Percentiles rank a stretch among this genome's conserved stretches.
phyloP scores from a whole-genome alignment of 2,329 filamentous ascomycete species.

The Apiospora malaysiana region DNA sequence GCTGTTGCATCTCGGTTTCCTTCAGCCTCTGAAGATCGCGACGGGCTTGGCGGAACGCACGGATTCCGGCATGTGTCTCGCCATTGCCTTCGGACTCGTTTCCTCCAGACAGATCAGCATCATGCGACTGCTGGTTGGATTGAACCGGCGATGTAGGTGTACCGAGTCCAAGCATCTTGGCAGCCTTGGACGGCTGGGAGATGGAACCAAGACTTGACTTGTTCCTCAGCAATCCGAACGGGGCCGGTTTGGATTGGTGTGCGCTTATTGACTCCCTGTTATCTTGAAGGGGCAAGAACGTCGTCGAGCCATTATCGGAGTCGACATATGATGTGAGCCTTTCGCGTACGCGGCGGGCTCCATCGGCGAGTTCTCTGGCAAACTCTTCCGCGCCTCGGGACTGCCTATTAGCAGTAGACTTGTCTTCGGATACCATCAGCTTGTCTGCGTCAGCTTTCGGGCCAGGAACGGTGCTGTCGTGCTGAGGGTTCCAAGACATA shows the following conservation, averaged over 20 bases:
- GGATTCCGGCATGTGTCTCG: slow-evolving; percentile 56
- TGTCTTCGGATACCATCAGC: neutral
- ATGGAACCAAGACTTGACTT: slow-evolving; percentile 74
- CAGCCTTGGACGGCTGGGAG: slow-evolving; percentile 58
- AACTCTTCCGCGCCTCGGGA: slow-evolving; percentile 65
- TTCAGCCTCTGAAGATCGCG: slow-evolving; percentile 62
- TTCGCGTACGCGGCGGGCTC: slow-evolving; percentile 74
- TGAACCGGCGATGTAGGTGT: slow-evolving; percentile 42
- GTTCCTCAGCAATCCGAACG: slow-evolving; percentile 67
- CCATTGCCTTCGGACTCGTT: slow-evolving; percentile 31
- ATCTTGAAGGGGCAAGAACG: neutral
- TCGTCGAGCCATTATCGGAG: slow-evolving; percentile 53
- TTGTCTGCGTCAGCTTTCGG: slow-evolving; percentile 21
- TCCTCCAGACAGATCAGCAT: slow-evolving; percentile 26
- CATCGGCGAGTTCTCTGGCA: slow-evolving; percentile 72
- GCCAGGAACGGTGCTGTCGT: slow-evolving; percentile 37
- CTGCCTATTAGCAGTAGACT: slow-evolving; percentile 8
- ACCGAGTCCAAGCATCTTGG: slow-evolving; percentile 67
- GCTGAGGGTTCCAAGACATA: neutral
- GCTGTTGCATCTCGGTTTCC: slow-evolving; percentile 55
- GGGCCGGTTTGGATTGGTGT: slow-evolving; percentile 52
- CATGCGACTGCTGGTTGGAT: slow-evolving; percentile 22
- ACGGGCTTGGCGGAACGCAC: slow-evolving; percentile 62
- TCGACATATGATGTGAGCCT: slow-evolving; percentile 73
- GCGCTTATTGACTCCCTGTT: neutral